Base-by-base conservation (phyloP, 2,329 filamentous ascomycete genomes). In the Clarireedia monteithiana region DNA sequence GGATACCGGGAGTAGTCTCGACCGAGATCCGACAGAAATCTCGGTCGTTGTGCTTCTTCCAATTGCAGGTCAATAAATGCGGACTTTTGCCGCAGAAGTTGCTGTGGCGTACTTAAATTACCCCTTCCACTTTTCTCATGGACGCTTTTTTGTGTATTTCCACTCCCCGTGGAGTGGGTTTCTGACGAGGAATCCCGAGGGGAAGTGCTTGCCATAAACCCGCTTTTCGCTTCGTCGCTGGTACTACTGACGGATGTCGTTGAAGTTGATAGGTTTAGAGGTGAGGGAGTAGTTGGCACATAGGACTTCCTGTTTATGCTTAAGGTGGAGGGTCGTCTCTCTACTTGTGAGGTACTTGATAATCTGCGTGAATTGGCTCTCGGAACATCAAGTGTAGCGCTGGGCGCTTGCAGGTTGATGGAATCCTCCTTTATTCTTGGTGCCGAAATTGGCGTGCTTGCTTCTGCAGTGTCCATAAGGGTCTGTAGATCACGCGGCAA, bases 1-100 rank as follows among this genome's bases (percentile, higher is more conserved):
- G 65, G 66, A 53, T 69, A 70, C 36, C 68, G 59, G 5, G 68
- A 69, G 54, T 67, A 69, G 57, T 68, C 66, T 39, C 57, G 58
- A 7, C 68, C 66, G 9, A 69, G 34, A 58, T 67, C 63, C 42
- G 57, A 56, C 26, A 67, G 38, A 26, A 44, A 39, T 56, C 58
- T 66, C 5, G 64, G 62, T 24, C 53, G 60, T 12, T 56, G 55
- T 34, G 60, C 38, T 30, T 55, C 30, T 34, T 30, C 58, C n/a
- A 50, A 51, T 20, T 40, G 44, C 7, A 60, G 23, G 1, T 36
- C 47, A 6, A 58, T 55, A 26, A 58, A 23, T 20, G 59, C 59
- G 2, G 62, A 62, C 39, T 63, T 66, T 23, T 62, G 60, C 42
- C 60, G 59, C 26, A 63, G 44, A 23, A 63, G 45, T 34, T 61